Evolutionary conservation across 2,329 filamentous ascomycete species (phyloP), one percentile per base, ranked within the genome.

Genomic region (Calonectria pauciramosa): DNA sequence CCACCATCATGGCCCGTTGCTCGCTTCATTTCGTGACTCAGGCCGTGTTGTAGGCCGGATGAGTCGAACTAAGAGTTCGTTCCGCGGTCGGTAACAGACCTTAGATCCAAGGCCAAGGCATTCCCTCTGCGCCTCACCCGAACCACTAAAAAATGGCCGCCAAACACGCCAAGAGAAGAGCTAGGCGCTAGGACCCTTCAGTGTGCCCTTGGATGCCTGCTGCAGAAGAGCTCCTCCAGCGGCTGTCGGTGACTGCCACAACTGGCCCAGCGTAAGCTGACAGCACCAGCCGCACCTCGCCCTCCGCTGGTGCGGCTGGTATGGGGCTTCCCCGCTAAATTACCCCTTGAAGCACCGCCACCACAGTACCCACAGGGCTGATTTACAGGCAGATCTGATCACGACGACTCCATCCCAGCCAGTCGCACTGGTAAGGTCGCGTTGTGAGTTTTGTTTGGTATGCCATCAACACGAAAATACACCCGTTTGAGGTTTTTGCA

Each of bases 21-120:
- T 51, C 44, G 38, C 41, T 52, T 60, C 26, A 1, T 18, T 23
- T 64, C 28, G 66, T 77, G 76, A 77, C 72, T 78, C 76, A 78
- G 75, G 75, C 75, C 76, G 76, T 65, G 56, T 66, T 32, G 41
- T 38, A 72, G 52, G 52, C 75, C 75, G 76, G 32, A 47, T 76
- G 76, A 77, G 71, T 78, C 75, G 49, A 67, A 63, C 23, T 30
- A 38, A 26, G n/a, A 18, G 26, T 34, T 36, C 56, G n/a, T 28
- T 10, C 20, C 18, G 64, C 56, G n/a, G 56, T 23, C 34, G 56
- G 56, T 28, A 28, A 23, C 10, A 3, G 47, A 51, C 59, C 68
- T 65, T 18, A 65, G 56, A 56, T 71, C 7, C 63, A 52, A 63
- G 54, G 65, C 38, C 60, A 34, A 44, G 7, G 16, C 14, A 23